phyloP scores from a whole-genome alignment of 352 stramenopile genomes.

The Phytopythium delawarense region DNA sequence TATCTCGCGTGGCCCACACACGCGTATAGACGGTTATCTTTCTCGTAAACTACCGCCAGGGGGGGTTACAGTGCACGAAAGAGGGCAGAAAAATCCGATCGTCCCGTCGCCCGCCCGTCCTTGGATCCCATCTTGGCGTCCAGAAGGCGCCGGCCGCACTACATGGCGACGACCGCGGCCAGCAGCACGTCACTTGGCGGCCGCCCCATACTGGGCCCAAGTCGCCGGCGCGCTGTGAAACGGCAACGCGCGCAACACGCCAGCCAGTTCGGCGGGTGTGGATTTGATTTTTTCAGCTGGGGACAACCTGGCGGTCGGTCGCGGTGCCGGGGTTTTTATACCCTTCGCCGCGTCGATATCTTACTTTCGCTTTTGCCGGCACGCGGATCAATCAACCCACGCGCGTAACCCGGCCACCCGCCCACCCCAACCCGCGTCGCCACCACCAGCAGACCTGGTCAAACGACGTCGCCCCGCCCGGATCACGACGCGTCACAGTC shows the following conservation, averaged over 20 bases:
- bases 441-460: neutral
- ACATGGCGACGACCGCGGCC: conserved; percentile 3
- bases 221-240: neutral
- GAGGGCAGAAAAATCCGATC: conserved; percentile 8
- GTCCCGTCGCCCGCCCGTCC: conserved; percentile 1
- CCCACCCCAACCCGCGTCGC: neutral
- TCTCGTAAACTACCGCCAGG: neutral
- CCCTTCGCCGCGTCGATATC: no score
- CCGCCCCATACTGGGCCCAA: neutral
- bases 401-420: neutral
- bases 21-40: neutral
- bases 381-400: neutral
- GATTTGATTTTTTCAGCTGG: neutral
- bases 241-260: conserved; percentile 1
- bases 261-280: neutral
- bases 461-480: neutral
- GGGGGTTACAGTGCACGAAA: neutral
- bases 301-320: no score
- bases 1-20: no score
- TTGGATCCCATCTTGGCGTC: conserved; percentile 3
- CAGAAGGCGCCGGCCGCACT: neutral
- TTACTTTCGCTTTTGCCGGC: conserved; percentile 5
- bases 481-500: neutral
- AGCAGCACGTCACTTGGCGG: neutral
- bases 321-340: no score